Base-by-base conservation (phyloP, 768 basidiomycete genomes). In the Termitomyces sp. region DNA sequence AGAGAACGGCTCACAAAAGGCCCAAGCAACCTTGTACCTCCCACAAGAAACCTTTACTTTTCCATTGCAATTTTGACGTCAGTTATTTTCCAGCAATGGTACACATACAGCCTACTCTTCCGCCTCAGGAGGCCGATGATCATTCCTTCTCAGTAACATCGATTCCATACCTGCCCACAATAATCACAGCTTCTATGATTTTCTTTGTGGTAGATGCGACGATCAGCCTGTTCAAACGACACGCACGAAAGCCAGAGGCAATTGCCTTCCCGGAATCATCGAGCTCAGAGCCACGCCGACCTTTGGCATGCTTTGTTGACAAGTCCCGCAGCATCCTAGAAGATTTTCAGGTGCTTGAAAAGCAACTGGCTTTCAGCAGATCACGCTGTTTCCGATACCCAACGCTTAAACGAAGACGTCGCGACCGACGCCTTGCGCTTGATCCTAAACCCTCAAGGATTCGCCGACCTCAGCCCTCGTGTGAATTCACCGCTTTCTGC, bases 401-500 rank as follows among this genome's bases (percentile, higher is more conserved):
- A 22, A 27, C n/a, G 3, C 18, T 31, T 3, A 46, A 46, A 49
- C 57, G 50, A 20, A 48, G 47, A 55, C 27, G 60, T n/a, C 30
- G 49, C 44, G 44, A 62, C 50, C 45, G 54, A 36, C 18, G 27
- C 12, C 13, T 22, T 6, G 24, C 15, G 41, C 3, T 20, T 30
- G 56, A 31, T 37, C 33, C 42, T 30, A 51, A n/a, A 49, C 57
- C 20, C 4, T 41, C 31, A 24, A 30, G 37, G 18, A 48, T 27
- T 30, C 24, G 46, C 9, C 53, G n/a, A 41, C 41, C 47, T 22
- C 47, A 24, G 27, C 57, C 63, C 36, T 63, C 61, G 46, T 58
- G 41, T 53, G 68, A 65, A 13, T 79, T 80, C 60, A 66, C 67
- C 7, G 64, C 69, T 16, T 77, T 79, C 61, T 78, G 76, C 64